Conservation (phyloP, 2,329 filamentous ascomycete species). For the Aspergillus fischeri region DNA sequence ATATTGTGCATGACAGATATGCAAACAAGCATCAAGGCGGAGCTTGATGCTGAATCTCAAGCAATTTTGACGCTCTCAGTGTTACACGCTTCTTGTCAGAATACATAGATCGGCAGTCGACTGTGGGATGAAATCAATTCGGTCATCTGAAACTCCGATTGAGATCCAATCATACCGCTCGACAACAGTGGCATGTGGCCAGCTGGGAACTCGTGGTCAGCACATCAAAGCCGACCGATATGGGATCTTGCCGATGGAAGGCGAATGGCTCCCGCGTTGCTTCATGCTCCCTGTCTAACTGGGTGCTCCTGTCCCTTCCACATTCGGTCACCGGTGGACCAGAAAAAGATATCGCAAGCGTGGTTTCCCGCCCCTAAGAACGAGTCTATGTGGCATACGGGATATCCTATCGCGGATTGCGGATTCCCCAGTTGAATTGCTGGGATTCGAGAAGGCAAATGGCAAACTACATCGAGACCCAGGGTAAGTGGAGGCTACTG, state of each 20-base stretch:
- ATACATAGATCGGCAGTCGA: background rate
- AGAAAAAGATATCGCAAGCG: conserved; percentile 4
- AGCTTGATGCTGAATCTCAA: background rate
- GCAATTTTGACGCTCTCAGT: background rate
- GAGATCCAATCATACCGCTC: background rate
- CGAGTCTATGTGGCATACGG: background rate
- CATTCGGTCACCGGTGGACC: conserved; percentile 11
- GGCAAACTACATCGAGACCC: background rate
- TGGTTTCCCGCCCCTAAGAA: background rate
- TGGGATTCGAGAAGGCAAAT: background rate
- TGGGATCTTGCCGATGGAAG: background rate
- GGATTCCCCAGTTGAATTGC: background rate
- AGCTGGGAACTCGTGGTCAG: conserved; percentile 1
- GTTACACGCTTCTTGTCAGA: background rate
- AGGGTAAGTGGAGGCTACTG: background rate
- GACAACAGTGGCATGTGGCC: conserved; percentile 2
- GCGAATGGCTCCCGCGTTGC: background rate
- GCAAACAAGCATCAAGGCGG: background rate
- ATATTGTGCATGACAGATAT: background rate
- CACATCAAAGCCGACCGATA: background rate
- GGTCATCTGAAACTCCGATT: background rate
- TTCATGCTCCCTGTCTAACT: background rate
- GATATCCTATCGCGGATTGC: background rate
- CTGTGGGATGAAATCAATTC: background rate
- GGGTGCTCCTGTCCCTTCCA: background rate